Evolutionary conservation across 176 grass and related monocot species (phyloP).

Genomic region (Bonia amplexicaulis): DNA sequence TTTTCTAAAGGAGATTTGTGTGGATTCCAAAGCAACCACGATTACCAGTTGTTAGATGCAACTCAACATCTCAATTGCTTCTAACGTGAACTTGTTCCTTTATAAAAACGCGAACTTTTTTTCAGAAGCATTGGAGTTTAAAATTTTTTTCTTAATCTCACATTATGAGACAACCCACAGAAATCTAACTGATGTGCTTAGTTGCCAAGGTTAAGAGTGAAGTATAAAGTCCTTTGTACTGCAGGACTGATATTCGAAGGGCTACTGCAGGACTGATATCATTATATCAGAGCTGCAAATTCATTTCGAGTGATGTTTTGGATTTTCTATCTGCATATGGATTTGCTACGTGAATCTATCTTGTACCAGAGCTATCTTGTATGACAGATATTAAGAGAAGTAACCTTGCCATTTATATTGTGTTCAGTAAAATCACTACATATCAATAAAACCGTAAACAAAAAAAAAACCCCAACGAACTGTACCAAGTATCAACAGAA

Average conservation of each 20-base stretch:
- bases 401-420: neutral
- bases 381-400: neutral
- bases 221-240: neutral
- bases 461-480: neutral
- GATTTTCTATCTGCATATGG: neutral
- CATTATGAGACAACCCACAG: neutral
- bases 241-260: neutral
- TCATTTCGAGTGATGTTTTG: neutral
- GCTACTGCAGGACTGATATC: neutral
- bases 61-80: neutral
- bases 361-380: neutral
- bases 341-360: neutral
- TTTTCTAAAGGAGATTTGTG: neutral
- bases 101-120: neutral
- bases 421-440: neutral
- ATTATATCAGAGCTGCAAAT: neutral
- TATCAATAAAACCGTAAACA: neutral
- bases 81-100: neutral
- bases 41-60: neutral
- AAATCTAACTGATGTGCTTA: neutral
- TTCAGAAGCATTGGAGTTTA: neutral
- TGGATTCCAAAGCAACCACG: conserved; percentile 3
- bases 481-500: neutral
- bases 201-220: neutral
- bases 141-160: neutral